phyloP scores from a whole-genome alignment of 2,329 filamentous ascomycete genomes.

The Colletotrichum sp. region DNA sequence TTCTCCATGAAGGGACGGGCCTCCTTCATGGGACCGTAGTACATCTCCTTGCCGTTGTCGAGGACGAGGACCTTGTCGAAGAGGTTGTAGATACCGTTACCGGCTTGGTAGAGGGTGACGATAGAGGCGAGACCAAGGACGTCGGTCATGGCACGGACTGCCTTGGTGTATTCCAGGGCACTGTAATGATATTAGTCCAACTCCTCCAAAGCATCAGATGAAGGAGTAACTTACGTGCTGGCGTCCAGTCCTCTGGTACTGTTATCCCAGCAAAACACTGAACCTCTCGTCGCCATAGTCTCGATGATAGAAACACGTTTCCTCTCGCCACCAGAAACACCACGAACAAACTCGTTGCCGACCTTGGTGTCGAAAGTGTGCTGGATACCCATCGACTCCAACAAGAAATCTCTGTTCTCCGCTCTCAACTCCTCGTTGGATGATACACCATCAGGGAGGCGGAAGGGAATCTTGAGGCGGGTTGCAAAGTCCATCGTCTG shows the following conservation, averaged over 20 bases:
- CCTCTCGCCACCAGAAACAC: conserved; percentile 71
- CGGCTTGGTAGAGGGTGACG: conserved; percentile 73
- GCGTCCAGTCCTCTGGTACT: conserved; percentile 70
- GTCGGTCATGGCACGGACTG: conserved; percentile 69
- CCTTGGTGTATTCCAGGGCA: conserved; percentile 65
- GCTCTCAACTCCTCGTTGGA: conserved; percentile 50
- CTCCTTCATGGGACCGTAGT: conserved; percentile 64
- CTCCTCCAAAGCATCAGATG: not conserved
- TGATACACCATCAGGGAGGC: conserved; percentile 47
- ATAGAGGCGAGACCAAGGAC: conserved; percentile 64
- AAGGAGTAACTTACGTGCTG: conserved; percentile 49
- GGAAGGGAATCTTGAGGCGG: conserved; percentile 58
- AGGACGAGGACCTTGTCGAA: conserved; percentile 76
- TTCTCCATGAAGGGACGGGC: conserved; percentile 70
- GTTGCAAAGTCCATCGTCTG: conserved; percentile 76
- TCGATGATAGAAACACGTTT: conserved; percentile 76
- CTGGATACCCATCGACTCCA: conserved; percentile 61
- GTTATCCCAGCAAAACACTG: conserved; percentile 73
- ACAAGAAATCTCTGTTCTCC: conserved; percentile 57
- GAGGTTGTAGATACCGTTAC: conserved; percentile 71
- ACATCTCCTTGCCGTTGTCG: conserved; percentile 70
- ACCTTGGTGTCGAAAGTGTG: conserved; percentile 71
- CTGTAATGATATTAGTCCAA: conserved; percentile 24
- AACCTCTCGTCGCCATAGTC: conserved; percentile 60
- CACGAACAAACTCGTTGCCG: conserved; percentile 69